Percentiles rank a stretch among this genome's conserved stretches.
Conservation (phyloP, 2,329 filamentous ascomycete species). For the Verticillium isaacii region DNA sequence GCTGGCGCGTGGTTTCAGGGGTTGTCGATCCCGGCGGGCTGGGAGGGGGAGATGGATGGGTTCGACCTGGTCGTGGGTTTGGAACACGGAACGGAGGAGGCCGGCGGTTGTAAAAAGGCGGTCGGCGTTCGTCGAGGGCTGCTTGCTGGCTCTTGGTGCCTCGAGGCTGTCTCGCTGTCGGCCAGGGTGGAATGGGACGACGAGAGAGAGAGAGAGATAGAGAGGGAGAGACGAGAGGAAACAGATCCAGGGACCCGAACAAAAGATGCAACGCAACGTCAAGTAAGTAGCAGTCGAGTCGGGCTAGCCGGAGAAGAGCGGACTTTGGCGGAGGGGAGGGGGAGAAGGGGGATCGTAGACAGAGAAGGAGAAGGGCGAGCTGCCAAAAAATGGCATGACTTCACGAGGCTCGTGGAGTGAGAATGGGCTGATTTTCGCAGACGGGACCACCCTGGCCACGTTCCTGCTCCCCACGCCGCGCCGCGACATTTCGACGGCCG, state of each 20-base stretch:
- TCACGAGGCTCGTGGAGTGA: constrained; percentile 4
- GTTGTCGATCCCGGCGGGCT: background rate
- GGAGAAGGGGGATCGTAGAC: background rate
- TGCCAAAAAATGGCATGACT: constrained; percentile 4
- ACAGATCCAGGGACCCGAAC: background rate
- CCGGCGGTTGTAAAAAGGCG: background rate
- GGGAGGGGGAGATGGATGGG: background rate
- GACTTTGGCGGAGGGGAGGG: background rate
- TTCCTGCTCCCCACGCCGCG: constrained; percentile 2
- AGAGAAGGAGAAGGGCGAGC: background rate
- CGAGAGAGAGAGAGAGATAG: background rate
- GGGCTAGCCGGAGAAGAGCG: background rate
- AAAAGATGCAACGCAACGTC: background rate
- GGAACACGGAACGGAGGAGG: background rate
- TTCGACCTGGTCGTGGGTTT: background rate
- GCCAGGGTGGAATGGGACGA: background rate
- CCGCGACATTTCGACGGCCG: background rate
- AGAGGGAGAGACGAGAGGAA: background rate
- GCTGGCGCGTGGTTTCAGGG: constrained; percentile 1
- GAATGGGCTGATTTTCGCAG: constrained; percentile 5
- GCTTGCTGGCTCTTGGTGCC: background rate
- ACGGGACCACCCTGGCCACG: background rate
- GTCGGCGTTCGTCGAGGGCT: background rate
- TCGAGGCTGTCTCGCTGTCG: background rate
- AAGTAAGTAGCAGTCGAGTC: background rate